A percentile compares a stretch with the other conserved stretches of the same genome.
Conservation (phyloP, 345 rosid genomes). For the Citrus inodora region DNA sequence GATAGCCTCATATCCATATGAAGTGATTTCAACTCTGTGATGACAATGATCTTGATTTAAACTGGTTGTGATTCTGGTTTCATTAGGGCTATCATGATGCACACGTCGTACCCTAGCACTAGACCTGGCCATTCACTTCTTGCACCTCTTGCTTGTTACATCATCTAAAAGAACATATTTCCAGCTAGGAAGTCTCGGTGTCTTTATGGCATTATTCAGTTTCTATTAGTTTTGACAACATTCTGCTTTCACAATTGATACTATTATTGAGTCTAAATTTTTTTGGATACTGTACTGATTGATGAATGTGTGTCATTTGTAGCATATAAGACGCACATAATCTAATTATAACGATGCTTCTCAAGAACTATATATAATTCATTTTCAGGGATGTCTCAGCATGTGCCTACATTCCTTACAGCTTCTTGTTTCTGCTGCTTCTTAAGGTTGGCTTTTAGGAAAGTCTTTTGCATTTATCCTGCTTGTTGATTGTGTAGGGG, state of each 20-base stretch:
- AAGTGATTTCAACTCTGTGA: not conserved
- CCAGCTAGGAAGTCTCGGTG: not conserved
- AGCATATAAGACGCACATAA: not conserved
- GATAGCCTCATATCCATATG: not conserved
- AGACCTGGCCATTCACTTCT: not conserved
- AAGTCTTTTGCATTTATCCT: not conserved
- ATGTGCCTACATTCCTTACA: not conserved
- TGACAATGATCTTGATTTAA: not conserved
- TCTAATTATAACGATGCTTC: not conserved
- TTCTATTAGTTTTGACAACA: not conserved
- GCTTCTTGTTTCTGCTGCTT: not conserved
- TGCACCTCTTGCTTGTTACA: not conserved
- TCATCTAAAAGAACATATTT: not conserved
- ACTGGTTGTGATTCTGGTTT: not conserved
- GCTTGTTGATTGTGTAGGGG: constrained; percentile 40
- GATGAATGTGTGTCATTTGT: not conserved
- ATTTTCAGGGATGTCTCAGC: not conserved
- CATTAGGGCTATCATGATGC: not conserved
- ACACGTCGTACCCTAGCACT: not conserved
- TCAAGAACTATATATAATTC: not conserved
- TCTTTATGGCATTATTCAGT: not conserved
- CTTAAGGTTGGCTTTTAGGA: not conserved
- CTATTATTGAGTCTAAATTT: not conserved
- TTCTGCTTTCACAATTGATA: not conserved
- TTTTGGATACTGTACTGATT: not conserved